Evolutionary conservation across 2,329 filamentous ascomycete species (phyloP), one percentile per base, ranked within the genome.

Genomic region (Phaeophleospora eucalypticola): DNA sequence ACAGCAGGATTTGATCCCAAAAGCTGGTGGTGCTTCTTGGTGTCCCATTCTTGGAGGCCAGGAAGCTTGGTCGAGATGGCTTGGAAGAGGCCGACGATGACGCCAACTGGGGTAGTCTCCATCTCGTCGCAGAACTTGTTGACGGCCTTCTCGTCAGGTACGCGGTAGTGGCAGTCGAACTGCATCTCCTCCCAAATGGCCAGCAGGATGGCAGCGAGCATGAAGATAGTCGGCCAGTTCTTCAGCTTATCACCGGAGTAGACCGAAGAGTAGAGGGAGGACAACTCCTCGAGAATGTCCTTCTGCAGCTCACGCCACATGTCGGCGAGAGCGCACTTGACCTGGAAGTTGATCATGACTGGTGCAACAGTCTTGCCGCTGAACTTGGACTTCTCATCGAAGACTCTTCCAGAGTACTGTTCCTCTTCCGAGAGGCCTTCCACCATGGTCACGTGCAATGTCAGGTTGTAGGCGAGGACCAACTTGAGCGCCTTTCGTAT

Each of bases 271-370:
- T 96, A 97, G 12, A 97, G 79, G 4, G 82, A 74, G 1, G 91
- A 96, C 1, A 97, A 80, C 74, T 97, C 91, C 73, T 95, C 90
- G 2, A 97, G 78, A 32, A 96, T 89, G 60, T 96, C 91, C 74
- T 94, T 95, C 69, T 96, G 90, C 48, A 97, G 77, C 69, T 95
- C 90, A 56, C 91, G 89, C 91, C 91, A 97, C 88, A 96, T 94
- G 63, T 94, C 89, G 57, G 90, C 91, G 72, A 97, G 84, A 45
- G 90, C 90, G 63, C 87, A 93, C 80, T 97, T 97, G 76, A 97
- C 89, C 74, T 96, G 89, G 81, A 96, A 96, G 77, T 96, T 97
- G 80, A 97, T 94, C 90, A 97, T 95, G 65, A 96, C 90, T 10
- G 91, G 91, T 14, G 91, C 91, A 53, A 95, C 83, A 29, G 86